Percentiles rank a stretch among this genome's conserved stretches.
Conservation (phyloP, 345 rosid genomes). For the Crucihimalaya himalaica region DNA sequence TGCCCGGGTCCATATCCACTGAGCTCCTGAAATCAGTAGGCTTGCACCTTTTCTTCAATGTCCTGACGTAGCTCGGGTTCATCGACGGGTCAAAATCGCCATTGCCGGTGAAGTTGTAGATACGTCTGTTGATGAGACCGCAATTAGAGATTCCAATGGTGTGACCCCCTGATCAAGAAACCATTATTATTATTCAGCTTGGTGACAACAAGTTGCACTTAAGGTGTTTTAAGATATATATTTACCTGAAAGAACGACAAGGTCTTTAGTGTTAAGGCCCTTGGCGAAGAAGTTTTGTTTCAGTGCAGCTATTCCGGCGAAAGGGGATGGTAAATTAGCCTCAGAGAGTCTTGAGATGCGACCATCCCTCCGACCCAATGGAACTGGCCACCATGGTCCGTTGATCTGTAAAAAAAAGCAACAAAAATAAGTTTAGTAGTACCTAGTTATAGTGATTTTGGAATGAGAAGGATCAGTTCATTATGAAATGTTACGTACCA, state of each 20-base stretch:
- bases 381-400: conserved; percentile 64
- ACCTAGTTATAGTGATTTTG: not conserved
- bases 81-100: conserved; percentile 62
- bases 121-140: conserved; percentile 35
- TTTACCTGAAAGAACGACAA: conserved; percentile 61
- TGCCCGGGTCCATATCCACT: conserved; percentile 67
- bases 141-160: conserved; percentile 64
- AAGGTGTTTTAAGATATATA: not conserved
- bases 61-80: conserved; percentile 49
- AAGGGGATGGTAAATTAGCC: conserved; percentile 49
- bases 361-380: conserved; percentile 68
- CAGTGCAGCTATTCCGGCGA: conserved; percentile 33
- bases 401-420: conserved; percentile 41
- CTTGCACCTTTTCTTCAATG: conserved; percentile 52
- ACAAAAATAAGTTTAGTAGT: not conserved
- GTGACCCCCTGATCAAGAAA: conserved; percentile 52
- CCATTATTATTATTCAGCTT: not conserved
- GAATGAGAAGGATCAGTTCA: not conserved
- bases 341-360: conserved; percentile 45
- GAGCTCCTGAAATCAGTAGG: conserved; percentile 40
- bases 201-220: not conserved
- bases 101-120: conserved; percentile 63
- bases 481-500: conserved; percentile 36
- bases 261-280: conserved; percentile 57
- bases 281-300: conserved; percentile 43